phyloP scores from a whole-genome alignment of 192 early-diverging fungal genomes.

The Phlyctochytrium arcticum region DNA sequence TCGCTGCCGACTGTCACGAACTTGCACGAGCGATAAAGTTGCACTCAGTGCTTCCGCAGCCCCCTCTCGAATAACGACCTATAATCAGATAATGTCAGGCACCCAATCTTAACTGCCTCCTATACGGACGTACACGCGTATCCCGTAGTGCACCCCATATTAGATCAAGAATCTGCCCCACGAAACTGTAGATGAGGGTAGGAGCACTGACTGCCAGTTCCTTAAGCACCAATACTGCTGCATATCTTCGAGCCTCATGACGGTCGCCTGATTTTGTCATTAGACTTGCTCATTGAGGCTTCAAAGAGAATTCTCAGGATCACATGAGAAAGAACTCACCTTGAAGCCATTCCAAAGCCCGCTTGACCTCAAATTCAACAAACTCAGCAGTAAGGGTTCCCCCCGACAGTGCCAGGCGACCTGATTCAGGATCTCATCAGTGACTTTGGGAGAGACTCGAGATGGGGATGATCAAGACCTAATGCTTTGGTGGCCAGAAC shows the following conservation, averaged over 20 bases:
- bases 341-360: conserved; percentile 81
- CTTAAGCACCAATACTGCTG: conserved; percentile 72
- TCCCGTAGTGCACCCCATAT: conserved; percentile 85
- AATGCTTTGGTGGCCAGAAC: conserved; percentile 68
- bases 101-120: neutral
- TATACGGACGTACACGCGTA: conserved; percentile 44
- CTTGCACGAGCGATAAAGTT: conserved; percentile 72
- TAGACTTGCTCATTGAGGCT: neutral
- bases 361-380: conserved; percentile 79
- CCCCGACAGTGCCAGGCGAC: conserved; percentile 57
- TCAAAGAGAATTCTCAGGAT: conserved; percentile 1
- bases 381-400: conserved; percentile 74
- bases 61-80: conserved; percentile 71
- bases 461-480: too few species aligned
- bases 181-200: conserved; percentile 76
- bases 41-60: conserved; percentile 77
- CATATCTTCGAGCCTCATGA: conserved; percentile 72
- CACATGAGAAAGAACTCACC: conserved; percentile 40
- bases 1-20: conserved; percentile 65
- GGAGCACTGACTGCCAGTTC: conserved; percentile 75
- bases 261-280: conserved; percentile 76
- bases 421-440: conserved; percentile 28
- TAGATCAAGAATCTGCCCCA: conserved; percentile 75
- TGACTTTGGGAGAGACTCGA: too few species aligned
- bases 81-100: neutral